These are phyloP conservation scores for Magnolia kwangsiensis DNA, from an alignment of 164 flowering plant species.

Conservation along the genomic window DNA sequence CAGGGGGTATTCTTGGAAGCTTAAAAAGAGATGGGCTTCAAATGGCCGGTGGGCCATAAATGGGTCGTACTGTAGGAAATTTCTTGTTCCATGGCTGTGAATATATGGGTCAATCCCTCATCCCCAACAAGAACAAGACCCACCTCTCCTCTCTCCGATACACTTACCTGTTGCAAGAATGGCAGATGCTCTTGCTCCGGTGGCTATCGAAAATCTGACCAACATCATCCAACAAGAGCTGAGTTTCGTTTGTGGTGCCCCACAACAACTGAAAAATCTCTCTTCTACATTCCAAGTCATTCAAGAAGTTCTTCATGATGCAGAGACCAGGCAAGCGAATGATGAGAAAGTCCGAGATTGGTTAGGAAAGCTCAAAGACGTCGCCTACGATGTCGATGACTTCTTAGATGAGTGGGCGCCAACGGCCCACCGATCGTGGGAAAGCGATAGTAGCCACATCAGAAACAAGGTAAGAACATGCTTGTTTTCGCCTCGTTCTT, in stretches of 20 bases:
- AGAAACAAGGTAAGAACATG: background rate
- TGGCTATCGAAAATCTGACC: background rate
- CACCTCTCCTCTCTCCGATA: background rate
- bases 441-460: background rate
- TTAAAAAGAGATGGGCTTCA: no score
- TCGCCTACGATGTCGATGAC: background rate
- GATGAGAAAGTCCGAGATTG: background rate
- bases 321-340: background rate
- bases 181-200: background rate
- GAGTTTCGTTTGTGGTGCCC: background rate
- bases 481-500: background rate
- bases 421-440: no score
- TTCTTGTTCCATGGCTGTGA: no score
- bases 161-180: background rate
- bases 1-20: no score
- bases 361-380: background rate
- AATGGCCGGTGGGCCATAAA: no score
- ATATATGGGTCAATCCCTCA: no score
- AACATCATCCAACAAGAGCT: background rate
- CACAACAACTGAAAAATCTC: background rate
- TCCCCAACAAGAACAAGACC: no score
- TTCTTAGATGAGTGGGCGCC: background rate
- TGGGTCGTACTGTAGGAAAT: no score
- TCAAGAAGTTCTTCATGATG: background rate
- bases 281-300: background rate